These are phyloP conservation scores for Austroboletus olivaceoglutinosus DNA, from an alignment of 1,284 basidiomycete genomes.

Conservation along the genomic window DNA sequence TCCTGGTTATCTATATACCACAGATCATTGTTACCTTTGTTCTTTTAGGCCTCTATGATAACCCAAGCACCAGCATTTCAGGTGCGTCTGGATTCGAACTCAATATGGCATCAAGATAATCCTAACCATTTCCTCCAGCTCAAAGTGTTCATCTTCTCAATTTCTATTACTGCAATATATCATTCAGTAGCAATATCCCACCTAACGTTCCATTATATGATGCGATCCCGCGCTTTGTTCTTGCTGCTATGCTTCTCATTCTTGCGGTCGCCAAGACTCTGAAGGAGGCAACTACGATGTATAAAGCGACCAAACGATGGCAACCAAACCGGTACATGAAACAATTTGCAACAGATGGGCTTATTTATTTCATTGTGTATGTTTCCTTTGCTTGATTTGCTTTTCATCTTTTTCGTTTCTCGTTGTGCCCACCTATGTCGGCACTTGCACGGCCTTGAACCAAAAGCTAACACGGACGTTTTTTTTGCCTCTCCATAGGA, in stretches of 20 bases:
- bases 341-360: slow-evolving; percentile 1
- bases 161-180: not conserved
- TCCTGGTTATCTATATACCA: not conserved
- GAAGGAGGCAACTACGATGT: not conserved
- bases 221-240: not conserved
- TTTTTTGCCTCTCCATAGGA: not conserved
- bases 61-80: not conserved
- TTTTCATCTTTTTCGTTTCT: not conserved
- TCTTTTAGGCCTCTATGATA: not conserved
- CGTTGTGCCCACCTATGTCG: not conserved
- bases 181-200: not conserved
- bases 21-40: not conserved
- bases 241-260: not conserved
- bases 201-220: not conserved
- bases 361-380: slow-evolving; percentile 8
- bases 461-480: not conserved
- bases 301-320: not conserved
- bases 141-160: not conserved
- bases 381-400: not conserved
- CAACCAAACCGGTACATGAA: slow-evolving; percentile 3
- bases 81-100: not conserved
- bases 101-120: not conserved
- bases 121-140: not conserved
- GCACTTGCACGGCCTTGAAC: not conserved
- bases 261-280: not conserved